Evolutionary conservation across 2,329 filamentous ascomycete genomes (phyloP).

Genomic region (Pyrenochaeta sp.): DNA sequence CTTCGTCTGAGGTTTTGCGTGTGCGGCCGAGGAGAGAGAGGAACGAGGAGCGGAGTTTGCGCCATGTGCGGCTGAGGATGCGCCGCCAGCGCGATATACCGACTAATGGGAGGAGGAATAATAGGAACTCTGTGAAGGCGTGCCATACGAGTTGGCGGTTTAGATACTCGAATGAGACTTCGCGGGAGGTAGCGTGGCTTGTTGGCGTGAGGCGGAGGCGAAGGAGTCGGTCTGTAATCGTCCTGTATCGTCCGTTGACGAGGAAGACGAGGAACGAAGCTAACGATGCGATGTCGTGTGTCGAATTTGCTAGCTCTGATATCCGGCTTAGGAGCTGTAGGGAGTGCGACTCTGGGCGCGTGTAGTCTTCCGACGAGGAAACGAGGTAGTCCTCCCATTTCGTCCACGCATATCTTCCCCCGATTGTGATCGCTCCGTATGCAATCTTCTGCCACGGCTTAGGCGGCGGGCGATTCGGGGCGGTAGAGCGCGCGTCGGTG

Average conservation of each 20-base stretch:
- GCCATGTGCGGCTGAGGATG: slow-evolving; percentile 88
- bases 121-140: slow-evolving; percentile 98
- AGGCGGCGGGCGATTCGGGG: slow-evolving; percentile 67
- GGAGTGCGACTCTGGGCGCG: slow-evolving; percentile 59
- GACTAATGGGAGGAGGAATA: slow-evolving; percentile 96
- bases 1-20: slow-evolving; percentile 51
- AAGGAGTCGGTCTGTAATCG: slow-evolving; percentile 84
- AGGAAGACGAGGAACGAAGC: slow-evolving; percentile 90
- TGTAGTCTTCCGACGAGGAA: slow-evolving; percentile 77
- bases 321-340: slow-evolving; percentile 70
- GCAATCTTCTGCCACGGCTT: slow-evolving; percentile 82
- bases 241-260: slow-evolving; percentile 88
- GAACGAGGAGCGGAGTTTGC: slow-evolving; percentile 70
- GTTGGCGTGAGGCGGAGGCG: slow-evolving; percentile 85
- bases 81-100: slow-evolving; percentile 92
- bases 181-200: slow-evolving; percentile 81
- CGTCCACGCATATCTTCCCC: slow-evolving; percentile 87
- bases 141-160: slow-evolving; percentile 99
- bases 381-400: slow-evolving; percentile 91
- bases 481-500: slow-evolving; percentile 76
- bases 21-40: slow-evolving; percentile 60
- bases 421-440: slow-evolving; percentile 86
- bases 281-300: slow-evolving; percentile 83
- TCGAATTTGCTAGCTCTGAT: slow-evolving; percentile 73
- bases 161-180: slow-evolving; percentile 96